Base-by-base conservation (phyloP, 2,329 filamentous ascomycete species). In the Talaromyces sp. region DNA sequence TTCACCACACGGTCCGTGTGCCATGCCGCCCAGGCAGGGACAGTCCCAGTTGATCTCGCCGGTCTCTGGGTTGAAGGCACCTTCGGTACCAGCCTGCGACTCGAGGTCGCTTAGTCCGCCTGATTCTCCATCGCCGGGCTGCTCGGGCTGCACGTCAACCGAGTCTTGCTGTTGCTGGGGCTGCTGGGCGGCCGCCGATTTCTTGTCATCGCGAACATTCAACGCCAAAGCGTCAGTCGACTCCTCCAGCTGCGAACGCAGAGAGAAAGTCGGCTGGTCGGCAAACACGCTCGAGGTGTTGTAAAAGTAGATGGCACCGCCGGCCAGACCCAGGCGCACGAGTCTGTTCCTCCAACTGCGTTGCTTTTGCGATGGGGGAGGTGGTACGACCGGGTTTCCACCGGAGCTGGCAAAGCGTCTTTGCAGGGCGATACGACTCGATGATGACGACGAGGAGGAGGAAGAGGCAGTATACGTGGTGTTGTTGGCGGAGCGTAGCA, bases 1-100 rank as follows among this genome's bases (percentile, higher is more conserved):
- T 74, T 96, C 91, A 55, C 95, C 95, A 74, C 95, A 99, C 59
- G 95, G 95, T 0, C 95, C 95, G 73, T 96, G 81, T 7, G 95
- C 95, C 95, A 99, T 99, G 59, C 95, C 95, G 56, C 95, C 95
- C 36, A 99, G 81, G 76, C 95, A 99, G 16, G 95, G 95, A 78
- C 95, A 99, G 75, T 98, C 95, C 95, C 95, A 99, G 83, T 99
- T 99, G 79, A 99, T 99, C 84, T 99, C 95, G 68, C 95, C 95
- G 9, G 95, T 99, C 81, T 98, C 95, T 2, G 93, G 92, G 78
- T 99, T 96, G 81, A 98, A 99, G 0, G 95, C 95, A 61, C 92
- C 95, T 77, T 98, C 88, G 73, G 94, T 88, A 64, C 81, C 85
- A 5, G 92, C 92, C 76, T 97, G 92, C 63, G 91, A 69, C 75